Evolutionary conservation across 805 yeast genomes (phyloP), one percentile per base, ranked within the genome.

Genomic region (Starmera dryadoides): DNA sequence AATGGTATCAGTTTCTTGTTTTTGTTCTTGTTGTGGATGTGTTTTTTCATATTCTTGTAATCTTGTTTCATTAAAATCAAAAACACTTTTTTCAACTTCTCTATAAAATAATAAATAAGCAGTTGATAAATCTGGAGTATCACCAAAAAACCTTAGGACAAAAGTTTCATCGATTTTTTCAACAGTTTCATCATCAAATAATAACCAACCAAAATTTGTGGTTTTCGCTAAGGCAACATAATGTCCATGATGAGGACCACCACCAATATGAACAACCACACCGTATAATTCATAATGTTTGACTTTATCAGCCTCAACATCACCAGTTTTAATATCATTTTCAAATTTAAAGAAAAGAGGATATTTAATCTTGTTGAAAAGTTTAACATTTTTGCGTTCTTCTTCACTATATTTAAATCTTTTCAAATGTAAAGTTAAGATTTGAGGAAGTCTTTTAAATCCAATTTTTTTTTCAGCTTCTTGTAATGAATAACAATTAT

Each of bases 171-270:
- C 87, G 9, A 93, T 88, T 14, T 82, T 65, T 56, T 91, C 97
- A 2, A 91, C 96, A 5, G 93, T 80, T 59, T 93, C 98, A 58
- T 93, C 98, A 58, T 93, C 98, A 62, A 86, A 93, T 41, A 93
- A 63, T 23, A 93, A 63, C 98, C 98, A 93, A 0, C 96, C 89
- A 31, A 77, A 75, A 18, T 73, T 69, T 39, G 75, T 79, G 5
- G 88, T 81, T 55, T 87, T 87, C 43, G 93, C 82, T 5, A 93
- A 65, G 0, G 95, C 74, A 9, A 93, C 91, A 58, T 93, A 93
- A 58, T 93, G 98, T 0, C 98, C 98, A 62, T 89, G 96, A 65
- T 87, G 88, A 1, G 98, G 97, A 0, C 98, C 97, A 4, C 96
- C 95, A 6, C 98, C 98, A 48, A 93, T 79, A 56, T 93, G 98